Conservation (phyloP, 768 basidiomycete genomes). For the Termitomyces sp. region DNA sequence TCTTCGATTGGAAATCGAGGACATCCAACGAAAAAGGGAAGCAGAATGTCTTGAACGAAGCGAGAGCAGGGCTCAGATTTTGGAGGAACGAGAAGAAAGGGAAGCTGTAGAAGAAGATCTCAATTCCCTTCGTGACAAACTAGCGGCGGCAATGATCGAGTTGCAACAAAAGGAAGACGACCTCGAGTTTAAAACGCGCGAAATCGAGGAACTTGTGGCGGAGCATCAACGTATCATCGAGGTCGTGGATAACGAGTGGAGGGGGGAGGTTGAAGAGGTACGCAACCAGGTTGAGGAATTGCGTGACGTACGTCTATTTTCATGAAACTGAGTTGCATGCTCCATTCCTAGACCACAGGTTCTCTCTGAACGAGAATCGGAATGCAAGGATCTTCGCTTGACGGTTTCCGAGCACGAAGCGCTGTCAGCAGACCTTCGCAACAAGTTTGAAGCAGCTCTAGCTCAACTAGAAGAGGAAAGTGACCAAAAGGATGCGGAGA, state of each 20-base stretch:
- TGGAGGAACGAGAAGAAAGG: conserved; percentile 68
- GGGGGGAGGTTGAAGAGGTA: conserved; percentile 81
- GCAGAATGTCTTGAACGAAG: conserved; percentile 65
- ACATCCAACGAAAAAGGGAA: conserved; percentile 53
- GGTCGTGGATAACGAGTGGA: conserved; percentile 79
- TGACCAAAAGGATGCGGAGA: conserved; percentile 74
- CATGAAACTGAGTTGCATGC: conserved; percentile 5
- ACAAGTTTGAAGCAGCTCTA: conserved; percentile 69
- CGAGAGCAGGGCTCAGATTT: conserved; percentile 61
- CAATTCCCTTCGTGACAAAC: conserved; percentile 66
- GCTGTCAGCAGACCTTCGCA: conserved; percentile 61
- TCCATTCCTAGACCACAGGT: conserved; percentile 34
- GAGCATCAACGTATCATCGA: conserved; percentile 72
- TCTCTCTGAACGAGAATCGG: conserved; percentile 72
- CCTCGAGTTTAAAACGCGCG: conserved; percentile 67
- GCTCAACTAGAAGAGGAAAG: conserved; percentile 74
- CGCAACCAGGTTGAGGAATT: conserved; percentile 76
- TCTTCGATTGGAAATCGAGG: conserved; percentile 62
- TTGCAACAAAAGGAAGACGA: conserved; percentile 86
- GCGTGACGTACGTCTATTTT: conserved; percentile 46
- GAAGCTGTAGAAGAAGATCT: conserved; percentile 78
- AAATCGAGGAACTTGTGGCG: conserved; percentile 71
- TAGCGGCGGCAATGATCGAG: conserved; percentile 78
- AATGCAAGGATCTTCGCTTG: conserved; percentile 69
- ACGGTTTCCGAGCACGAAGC: conserved; percentile 72